Base-by-base conservation (phyloP, 2,329 filamentous ascomycete species). In the Alternaria sp. region DNA sequence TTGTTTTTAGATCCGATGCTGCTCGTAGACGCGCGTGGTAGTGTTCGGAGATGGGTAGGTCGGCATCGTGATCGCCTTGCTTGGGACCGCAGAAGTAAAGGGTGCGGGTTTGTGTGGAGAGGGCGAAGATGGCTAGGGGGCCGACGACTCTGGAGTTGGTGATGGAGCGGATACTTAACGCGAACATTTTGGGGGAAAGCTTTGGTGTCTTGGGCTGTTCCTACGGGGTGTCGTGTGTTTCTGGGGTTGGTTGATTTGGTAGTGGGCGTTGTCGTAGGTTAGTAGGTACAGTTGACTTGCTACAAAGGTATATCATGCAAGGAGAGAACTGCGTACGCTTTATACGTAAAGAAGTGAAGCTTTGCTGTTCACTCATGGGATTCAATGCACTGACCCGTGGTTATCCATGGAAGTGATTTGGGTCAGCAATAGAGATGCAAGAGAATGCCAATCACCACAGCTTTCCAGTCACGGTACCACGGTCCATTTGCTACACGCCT, bases 81-180 rank as follows among this genome's bases (percentile, higher is more conserved):
- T 58, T 52, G 2, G 59, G 54, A 7, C 59, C 47, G 40, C 59
- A 62, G 49, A 58, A 62, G 49, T 52, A 44, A 13, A 47, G 47
- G 5, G 36, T 28, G 30, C 54, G 46, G 17, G 30, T 54, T 49
- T 61, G 54, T 17, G 32, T 40, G 51, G 56, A 40, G 13, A 57
- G 43, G 6, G 44, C n/a, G 23, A 40, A 43, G 9, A 45, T 44
- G 15, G 12, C 21, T 47, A 21, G 51, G 19, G 46, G 12, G 8
- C 19, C 40, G 21, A 21, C 23, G 12, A 43, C 8, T 43, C 36
- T 12, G 3, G 30, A 6, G 12, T 19, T 56, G 19, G 49, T 40
- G 13, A 52, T 40, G 13, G 49, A 52, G 40, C 54, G 17, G 40
- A 46, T 25, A 6, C 23, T 23, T 21, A 43, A 45, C 17, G 36